These are phyloP conservation scores for Leishmania lainsoni DNA, from an alignment of 208 protist genomes.

Conservation along the genomic window DNA sequence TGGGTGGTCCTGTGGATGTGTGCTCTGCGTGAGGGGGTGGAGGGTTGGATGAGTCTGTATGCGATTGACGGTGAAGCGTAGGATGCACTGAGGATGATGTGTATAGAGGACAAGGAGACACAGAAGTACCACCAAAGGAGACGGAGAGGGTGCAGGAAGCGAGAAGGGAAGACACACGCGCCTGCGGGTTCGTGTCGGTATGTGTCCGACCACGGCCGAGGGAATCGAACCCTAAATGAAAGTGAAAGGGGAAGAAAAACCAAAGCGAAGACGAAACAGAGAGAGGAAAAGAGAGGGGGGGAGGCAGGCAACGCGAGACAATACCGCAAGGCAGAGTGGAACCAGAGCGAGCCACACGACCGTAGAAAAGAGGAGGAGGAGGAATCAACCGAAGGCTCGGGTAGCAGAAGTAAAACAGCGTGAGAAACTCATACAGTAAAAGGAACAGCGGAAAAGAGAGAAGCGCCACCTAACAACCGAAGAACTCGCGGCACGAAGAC, in stretches of 20 bases:
- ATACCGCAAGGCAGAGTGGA: no score
- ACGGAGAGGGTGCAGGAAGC: not conserved
- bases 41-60: not conserved
- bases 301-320: not conserved
- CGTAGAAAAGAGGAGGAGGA: not conserved
- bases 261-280: not conserved
- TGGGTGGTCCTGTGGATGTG: not conserved
- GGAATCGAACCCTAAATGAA: not conserved
- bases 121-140: not conserved
- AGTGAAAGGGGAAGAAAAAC: not conserved
- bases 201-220: not conserved
- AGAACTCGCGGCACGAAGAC: not conserved
- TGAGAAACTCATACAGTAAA: not conserved
- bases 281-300: not conserved
- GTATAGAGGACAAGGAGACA: slow-evolving; percentile 5
- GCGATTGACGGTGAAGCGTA: not conserved
- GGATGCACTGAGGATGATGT: not conserved
- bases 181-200: not conserved
- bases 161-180: not conserved
- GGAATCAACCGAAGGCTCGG: not conserved
- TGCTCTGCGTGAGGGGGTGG: not conserved
- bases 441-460: not conserved
- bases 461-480: not conserved
- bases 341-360: no score
- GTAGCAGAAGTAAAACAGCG: not conserved